Conservation (phyloP, 2,329 filamentous ascomycete genomes). For the Pseudogymnoascus sp. region DNA sequence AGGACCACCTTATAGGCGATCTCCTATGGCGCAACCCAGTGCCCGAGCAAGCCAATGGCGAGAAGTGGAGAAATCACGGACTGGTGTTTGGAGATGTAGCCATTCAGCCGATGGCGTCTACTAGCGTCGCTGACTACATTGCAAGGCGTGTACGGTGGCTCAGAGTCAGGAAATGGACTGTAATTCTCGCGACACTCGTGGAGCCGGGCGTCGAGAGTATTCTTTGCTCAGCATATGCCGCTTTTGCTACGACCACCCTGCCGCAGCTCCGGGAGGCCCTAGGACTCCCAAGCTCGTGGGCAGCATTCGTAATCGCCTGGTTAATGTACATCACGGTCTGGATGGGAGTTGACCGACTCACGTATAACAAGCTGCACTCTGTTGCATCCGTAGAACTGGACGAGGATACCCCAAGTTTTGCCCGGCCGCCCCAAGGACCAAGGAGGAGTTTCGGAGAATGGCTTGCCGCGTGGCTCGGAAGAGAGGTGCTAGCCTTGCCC, state of each 20-base stretch:
- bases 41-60: constrained; percentile 35
- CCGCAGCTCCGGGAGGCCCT: constrained; percentile 49
- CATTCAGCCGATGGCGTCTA: constrained; percentile 79
- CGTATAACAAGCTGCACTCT: constrained; percentile 68
- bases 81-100: constrained; percentile 79
- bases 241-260: constrained; percentile 69
- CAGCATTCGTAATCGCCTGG: constrained; percentile 58
- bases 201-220: constrained; percentile 89
- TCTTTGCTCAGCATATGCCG: constrained; percentile 70
- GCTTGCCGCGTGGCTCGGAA: constrained; percentile 73
- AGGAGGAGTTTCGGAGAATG: constrained; percentile 58
- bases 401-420: constrained; percentile 66
- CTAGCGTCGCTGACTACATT: constrained; percentile 69
- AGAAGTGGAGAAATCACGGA: constrained; percentile 56
- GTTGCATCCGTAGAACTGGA: constrained; percentile 63
- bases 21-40: constrained; percentile 69
- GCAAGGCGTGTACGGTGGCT: constrained; percentile 82
- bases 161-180: constrained; percentile 88
- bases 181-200: constrained; percentile 77
- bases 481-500: constrained; percentile 74
- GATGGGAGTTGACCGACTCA: constrained; percentile 65
- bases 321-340: constrained; percentile 54
- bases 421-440: constrained; percentile 49
- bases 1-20: constrained; percentile 93
- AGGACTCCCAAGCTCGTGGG: constrained; percentile 57